Conservation (phyloP, 2,329 filamentous ascomycete species). For the Aspergillus sergii region DNA sequence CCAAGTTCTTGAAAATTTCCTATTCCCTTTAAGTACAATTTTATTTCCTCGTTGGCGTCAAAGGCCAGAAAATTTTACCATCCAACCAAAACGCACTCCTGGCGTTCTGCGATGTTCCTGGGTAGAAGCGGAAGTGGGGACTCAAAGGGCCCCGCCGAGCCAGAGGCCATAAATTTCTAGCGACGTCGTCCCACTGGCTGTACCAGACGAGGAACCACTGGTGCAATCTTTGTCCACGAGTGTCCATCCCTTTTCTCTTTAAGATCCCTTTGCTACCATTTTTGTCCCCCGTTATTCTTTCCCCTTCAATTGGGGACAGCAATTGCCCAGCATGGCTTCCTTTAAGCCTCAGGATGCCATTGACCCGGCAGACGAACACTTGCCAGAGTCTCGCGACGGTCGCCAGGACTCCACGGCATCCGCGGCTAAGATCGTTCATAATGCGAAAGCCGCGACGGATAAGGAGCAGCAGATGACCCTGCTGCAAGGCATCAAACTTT, state of each 20-base stretch:
- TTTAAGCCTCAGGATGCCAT: constrained; percentile 33
- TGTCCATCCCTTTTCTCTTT: background rate
- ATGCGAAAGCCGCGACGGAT: constrained; percentile 46
- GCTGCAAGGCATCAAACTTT: constrained; percentile 74
- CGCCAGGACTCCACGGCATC: constrained; percentile 25
- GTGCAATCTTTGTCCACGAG: constrained; percentile 4
- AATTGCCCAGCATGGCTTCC: constrained; percentile 29
- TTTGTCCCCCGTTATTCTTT: background rate
- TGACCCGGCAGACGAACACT: constrained; percentile 23
- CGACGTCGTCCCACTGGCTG: constrained; percentile 13
- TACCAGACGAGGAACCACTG: constrained; percentile 7
- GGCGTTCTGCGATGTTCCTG: background rate
- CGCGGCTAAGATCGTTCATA: constrained; percentile 39
- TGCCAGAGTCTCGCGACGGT: constrained; percentile 11
- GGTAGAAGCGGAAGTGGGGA: constrained; percentile 10
- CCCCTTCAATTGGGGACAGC: constrained; percentile 5
- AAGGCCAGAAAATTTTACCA: background rate
- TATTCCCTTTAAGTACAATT: background rate
- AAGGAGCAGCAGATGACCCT: constrained; percentile 69
- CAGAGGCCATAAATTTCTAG: constrained; percentile 20
- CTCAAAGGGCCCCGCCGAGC: constrained; percentile 11
- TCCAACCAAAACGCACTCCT: background rate
- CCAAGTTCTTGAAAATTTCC: background rate
- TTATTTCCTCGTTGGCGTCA: background rate
- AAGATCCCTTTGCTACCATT: background rate